Evolutionary conservation across 345 rosid genomes (phyloP).

Genomic region (Angophora floribunda): DNA sequence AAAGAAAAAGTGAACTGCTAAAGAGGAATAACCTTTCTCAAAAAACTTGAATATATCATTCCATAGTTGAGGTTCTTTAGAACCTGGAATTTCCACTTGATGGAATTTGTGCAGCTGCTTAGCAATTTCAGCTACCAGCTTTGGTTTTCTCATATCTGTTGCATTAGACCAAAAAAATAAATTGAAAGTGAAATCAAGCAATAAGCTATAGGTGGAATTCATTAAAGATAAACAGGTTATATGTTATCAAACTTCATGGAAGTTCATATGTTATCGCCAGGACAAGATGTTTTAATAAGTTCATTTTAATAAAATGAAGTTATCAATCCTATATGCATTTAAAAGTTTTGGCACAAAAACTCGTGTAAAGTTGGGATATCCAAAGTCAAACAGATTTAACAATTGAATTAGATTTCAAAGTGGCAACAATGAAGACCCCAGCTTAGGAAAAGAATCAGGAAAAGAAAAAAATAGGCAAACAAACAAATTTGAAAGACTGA

Average conservation of each 20-base stretch:
- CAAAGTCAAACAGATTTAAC: not conserved
- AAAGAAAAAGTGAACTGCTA: not conserved
- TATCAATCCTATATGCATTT: not conserved
- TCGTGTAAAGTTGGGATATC: not conserved
- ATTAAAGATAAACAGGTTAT: not conserved
- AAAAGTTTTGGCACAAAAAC: not conserved
- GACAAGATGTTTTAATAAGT: not conserved
- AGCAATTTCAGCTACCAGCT: conserved; percentile 82
- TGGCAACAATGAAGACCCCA: not conserved
- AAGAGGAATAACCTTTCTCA: conserved; percentile 47
- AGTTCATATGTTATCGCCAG: not conserved
- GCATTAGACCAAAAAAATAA: not conserved
- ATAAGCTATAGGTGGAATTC: not conserved
- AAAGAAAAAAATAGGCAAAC: not conserved
- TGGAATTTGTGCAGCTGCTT: conserved; percentile 76
- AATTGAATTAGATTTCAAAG: not conserved
- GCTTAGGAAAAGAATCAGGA: not conserved
- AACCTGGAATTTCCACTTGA: conserved; percentile 75
- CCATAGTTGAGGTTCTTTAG: conserved; percentile 94
- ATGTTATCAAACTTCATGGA: not conserved
- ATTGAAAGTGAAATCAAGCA: not conserved
- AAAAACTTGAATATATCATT: conserved; percentile 73
- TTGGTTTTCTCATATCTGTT: conserved; percentile 76
- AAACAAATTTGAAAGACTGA: not conserved
- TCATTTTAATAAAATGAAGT: not conserved